A percentile compares a stretch with the other conserved stretches of the same genome.
Evolutionary conservation across 176 grass and related monocot genomes (phyloP).

Genomic region (bread wheat (Triticum aestivum)): DNA sequence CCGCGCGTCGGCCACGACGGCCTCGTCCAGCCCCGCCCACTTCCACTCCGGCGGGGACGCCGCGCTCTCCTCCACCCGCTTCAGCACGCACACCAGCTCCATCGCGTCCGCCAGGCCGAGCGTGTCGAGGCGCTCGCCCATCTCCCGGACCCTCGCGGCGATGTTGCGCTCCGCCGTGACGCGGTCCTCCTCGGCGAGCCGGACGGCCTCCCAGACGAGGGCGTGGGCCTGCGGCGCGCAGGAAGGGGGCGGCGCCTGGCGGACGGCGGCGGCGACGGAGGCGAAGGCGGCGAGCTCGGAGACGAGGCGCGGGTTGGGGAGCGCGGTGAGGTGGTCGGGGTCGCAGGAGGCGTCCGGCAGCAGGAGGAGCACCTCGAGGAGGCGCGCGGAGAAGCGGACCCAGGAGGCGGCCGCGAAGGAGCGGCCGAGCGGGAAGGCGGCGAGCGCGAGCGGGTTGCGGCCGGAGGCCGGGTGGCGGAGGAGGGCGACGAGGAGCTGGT

Average conservation of each 20-base stretch:
- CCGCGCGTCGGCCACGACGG: conserved; percentile 32
- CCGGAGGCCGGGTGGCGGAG: conserved; percentile 63
- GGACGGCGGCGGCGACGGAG: conserved; percentile 48
- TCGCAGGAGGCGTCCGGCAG: conserved; percentile 30
- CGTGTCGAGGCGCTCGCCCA: conserved; percentile 56
- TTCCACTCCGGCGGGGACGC: conserved; percentile 50
- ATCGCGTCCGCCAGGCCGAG: conserved; percentile 64
- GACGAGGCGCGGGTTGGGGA: conserved; percentile 49
- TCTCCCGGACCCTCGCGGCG: conserved; percentile 47
- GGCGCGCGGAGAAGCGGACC: conserved; percentile 73
- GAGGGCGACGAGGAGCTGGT: conserved; percentile 65
- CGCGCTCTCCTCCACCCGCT: conserved; percentile 40
- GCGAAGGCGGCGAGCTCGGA: conserved; percentile 48
- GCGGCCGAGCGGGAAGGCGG: conserved; percentile 54
- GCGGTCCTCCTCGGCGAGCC: conserved; percentile 65
- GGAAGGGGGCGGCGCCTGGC: conserved; percentile 35
- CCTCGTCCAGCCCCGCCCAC: conserved; percentile 61
- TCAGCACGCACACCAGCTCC: conserved; percentile 67
- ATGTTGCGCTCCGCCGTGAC: conserved; percentile 48
- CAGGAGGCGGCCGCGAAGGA: conserved; percentile 67
- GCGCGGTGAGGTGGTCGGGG: conserved; percentile 45
- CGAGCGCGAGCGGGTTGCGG: conserved; percentile 80
- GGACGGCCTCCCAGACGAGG: conserved; percentile 52
- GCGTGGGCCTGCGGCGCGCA: conserved; percentile 25
- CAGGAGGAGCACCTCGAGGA: conserved; percentile 78